Base-by-base conservation (phyloP, 768 basidiomycete genomes). In the Boletus pseudo-olivaceus region DNA sequence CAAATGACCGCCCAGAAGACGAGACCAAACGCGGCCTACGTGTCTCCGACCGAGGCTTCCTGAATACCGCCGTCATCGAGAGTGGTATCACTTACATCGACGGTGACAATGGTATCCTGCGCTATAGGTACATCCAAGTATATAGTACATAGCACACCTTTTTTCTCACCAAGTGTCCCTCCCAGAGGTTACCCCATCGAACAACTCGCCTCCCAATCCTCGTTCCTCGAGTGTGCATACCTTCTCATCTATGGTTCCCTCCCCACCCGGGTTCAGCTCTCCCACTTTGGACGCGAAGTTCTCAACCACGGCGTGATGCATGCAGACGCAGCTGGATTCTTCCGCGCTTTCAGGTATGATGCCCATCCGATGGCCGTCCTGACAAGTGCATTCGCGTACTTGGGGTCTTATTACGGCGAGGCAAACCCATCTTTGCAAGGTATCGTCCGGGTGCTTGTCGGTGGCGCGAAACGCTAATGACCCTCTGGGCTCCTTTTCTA, bases 331-430 rank as follows among this genome's bases (percentile, higher is more conserved):
- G 82, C 83, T 56, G 78, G 81, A 44, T 81, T 90, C 75, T 84
- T 84, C 73, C 76, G 81, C 34, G 79, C 85, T 27, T 88, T 88
- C 73, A 90, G 91, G 47, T 92, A 93, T 66, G 93, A 95, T 57
- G 88, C 93, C 1, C 93, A 95, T 63, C 93, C 93, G 0, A 94
- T 93, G 92, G 84, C 89, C 19, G 93, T 94, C 58, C 77, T 93
- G 42, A 91, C 87, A 5, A 90, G 87, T 60, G 89, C 89, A 5
- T 89, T 95, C 61, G 83, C 93, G 7, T 93, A 94, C 63, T 72
- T 96, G 20, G 92, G 93, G 5, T 91, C 89, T 7, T 91, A 90
- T 67, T 93, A 93, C 64, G 75, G 80, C 61, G 91, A 93, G 63
- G 90, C 91, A 5, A 95, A 95, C 69, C 93, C 93, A 11, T 90